Evolutionary conservation across 352 stramenopile genomes (phyloP), one percentile per base, ranked within the genome.

Genomic region (Phytophthora aleatoria): DNA sequence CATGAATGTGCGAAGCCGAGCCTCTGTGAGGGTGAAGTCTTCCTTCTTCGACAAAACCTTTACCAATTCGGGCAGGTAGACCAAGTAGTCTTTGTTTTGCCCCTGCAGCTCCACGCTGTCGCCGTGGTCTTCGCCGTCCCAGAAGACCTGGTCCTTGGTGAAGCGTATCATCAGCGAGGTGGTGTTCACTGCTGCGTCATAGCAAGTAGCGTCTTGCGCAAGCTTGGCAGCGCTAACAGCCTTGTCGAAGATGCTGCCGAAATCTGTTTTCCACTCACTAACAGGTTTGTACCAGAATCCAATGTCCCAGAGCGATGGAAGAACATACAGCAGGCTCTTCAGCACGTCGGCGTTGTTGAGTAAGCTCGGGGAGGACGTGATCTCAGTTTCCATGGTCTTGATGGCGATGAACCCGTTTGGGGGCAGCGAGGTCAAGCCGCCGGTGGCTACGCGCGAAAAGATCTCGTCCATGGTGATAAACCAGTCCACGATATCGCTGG

Each of bases 101-200:
- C 61, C 43, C 42, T 75, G 67, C 3, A 69, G n/a, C 28, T 69
- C 31, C 24, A 59, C 64, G 16, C 49, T 67, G 43, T 77, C 64
- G 26, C 66, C 67, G 26, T 68, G 33, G 66, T 84, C 74, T 35
- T 73, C 51, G 49, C 79, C 76, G 41, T 77, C 62, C 41, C 70
- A 38, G 36, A 90, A 90, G 31, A 85, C 73, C 15, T 71, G 76
- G 69, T 90, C 78, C 59, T 90, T 90, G n/a, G 74, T 90, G 70
- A 90, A 90, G 28, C 81, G 81, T 41, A 87, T 73, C 26, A 85
- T 73, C 3, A 74, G 74, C 55, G 81, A 71, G 12, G 81, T 87
- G 3, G 74, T 69, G 50, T 87, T 86, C 20, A 87, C 54, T 28
- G 80, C 72, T 1, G 64, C 54, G 28, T 77, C 64, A 31, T 87